Evolutionary conservation across 306 rosid genomes (phyloP).

Genomic region (Acacia acuminata): DNA sequence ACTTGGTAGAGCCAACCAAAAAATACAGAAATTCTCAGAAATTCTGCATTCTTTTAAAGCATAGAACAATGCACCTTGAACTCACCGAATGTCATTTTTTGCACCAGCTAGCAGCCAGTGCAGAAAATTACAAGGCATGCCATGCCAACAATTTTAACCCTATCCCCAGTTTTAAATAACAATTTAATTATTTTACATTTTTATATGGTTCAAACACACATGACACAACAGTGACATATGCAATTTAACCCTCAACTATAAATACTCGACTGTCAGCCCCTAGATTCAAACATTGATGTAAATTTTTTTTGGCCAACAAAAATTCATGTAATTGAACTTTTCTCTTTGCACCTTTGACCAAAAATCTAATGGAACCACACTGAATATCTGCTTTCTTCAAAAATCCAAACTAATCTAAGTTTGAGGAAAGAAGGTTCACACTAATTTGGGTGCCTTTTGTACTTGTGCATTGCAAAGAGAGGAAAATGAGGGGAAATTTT

Average conservation of each 20-base stretch:
- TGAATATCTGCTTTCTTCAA: neutral
- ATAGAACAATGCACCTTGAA: conserved; percentile 7
- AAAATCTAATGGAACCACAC: neutral
- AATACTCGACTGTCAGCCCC: neutral
- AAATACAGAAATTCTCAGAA: neutral
- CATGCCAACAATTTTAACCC: conserved; percentile 6
- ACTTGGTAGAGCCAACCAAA: neutral
- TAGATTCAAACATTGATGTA: neutral
- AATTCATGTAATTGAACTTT: neutral
- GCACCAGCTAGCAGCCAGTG: conserved; percentile 12
- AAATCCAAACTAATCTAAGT: neutral
- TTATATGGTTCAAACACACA: neutral
- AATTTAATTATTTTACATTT: neutral
- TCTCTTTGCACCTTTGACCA: neutral
- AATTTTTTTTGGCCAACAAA: neutral
- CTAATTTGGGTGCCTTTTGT: neutral
- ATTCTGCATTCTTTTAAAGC: neutral
- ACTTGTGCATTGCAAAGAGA: neutral
- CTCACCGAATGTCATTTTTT: conserved; percentile 11
- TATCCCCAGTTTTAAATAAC: neutral
- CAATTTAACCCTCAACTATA: neutral
- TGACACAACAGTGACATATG: neutral
- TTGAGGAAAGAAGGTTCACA: neutral
- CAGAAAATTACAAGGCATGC: conserved; percentile 19
- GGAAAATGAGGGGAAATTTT: neutral